Base-by-base conservation (phyloP, 2,329 filamentous ascomycete genomes). In the Fusarium bulbicola region DNA sequence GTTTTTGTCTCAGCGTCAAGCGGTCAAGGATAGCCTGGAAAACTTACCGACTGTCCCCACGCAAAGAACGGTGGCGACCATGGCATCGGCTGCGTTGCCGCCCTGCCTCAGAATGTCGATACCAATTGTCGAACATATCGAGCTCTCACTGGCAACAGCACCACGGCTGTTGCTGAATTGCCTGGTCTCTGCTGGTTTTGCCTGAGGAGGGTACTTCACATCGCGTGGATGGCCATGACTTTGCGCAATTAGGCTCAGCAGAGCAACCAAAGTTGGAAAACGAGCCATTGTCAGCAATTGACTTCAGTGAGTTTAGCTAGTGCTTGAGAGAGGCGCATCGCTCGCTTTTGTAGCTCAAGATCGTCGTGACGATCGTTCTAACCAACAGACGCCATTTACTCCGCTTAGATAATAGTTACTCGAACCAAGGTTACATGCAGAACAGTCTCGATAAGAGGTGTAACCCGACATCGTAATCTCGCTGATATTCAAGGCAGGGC, bases 81-180 rank as follows among this genome's bases (percentile, higher is more conserved):
- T 81, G 10, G 90, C 89, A 82, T 93, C 91, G 13, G 89, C 90
- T 13, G 91, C 91, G 80, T 91, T 93, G 20, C 91, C 91, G 20
- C 91, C 90, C 47, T 84, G 77, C 59, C 87, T 82, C 60, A 92
- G 76, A 34, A 91, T 84, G 15, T 87, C 81, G 7, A 86, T 86
- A 12, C 91, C 91, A 72, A 92, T 86, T 6, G 84, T 80, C 34
- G 34, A 36, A 6, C 34, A 92, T 53, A 90, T 82, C 1, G 83
- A 80, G 70, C 84, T 88, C 76, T 92, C 89, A 14, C 87, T 90
- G 4, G 91, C 89, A 47, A 92, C 88, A 20, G 90, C 91, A 15
- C 90, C 90, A 6, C 82, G 79, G 36, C 78, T 81, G 18, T 75
- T 52, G 6, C 59, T 68, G 26, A 46, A 73, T 34, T 62, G 57